Conservation (phyloP, 1,139 yeast species). For the Yamadazyma oceani region DNA sequence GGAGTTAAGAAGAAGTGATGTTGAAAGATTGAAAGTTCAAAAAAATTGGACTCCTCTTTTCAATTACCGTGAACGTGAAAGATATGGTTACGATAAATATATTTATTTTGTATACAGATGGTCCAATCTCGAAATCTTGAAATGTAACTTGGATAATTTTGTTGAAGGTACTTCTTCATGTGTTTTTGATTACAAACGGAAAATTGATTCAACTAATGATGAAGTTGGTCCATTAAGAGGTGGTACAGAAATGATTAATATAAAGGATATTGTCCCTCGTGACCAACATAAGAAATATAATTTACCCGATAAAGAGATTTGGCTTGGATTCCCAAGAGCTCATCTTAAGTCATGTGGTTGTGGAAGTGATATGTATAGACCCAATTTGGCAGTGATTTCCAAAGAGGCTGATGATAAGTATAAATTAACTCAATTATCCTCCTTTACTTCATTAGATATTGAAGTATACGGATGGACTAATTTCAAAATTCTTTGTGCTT, state of each 20-base stretch:
- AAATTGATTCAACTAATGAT: conserved; percentile 18
- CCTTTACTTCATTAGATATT: conserved; percentile 36
- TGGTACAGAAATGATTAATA: conserved; percentile 30
- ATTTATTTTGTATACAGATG: conserved; percentile 31
- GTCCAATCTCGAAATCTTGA: conserved; percentile 27
- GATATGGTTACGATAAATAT: conserved; percentile 20
- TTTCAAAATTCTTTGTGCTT: conserved; percentile 27
- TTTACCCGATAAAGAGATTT: conserved; percentile 38
- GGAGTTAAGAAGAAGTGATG: conserved; percentile 27
- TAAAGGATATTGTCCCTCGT: conserved; percentile 17
- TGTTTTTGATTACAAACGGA: conserved; percentile 23
- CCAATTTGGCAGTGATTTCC: conserved; percentile 41
- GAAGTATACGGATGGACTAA: conserved; percentile 33
- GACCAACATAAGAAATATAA: not conserved
- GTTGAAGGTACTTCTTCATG: conserved; percentile 30
- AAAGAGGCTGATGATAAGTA: conserved; percentile 21
- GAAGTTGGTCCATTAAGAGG: conserved; percentile 36
- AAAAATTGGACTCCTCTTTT: conserved; percentile 38
- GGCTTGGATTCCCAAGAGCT: conserved; percentile 53
- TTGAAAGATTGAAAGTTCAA: conserved; percentile 18
- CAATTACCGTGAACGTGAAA: conserved; percentile 17
- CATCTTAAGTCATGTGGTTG: conserved; percentile 49
- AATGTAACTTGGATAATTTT: conserved; percentile 22
- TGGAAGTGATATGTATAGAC: conserved; percentile 47
- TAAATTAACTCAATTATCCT: conserved; percentile 31